Base-by-base conservation (phyloP, 345 rosid genomes). In the Isatis tinctoria region DNA sequence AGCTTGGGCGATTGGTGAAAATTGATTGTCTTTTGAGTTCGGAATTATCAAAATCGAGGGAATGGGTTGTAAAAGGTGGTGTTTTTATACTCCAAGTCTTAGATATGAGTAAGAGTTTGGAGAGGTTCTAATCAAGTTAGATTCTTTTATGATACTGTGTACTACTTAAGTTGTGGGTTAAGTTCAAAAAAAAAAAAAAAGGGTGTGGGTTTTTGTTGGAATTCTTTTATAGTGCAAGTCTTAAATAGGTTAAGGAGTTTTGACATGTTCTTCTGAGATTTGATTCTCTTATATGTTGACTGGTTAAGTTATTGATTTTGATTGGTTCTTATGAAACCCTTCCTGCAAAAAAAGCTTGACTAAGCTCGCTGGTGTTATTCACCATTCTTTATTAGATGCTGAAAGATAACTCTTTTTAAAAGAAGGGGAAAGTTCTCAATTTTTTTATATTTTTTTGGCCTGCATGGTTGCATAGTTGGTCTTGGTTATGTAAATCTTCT, bases 1-100 rank as follows among this genome's bases (percentile, higher is more conserved):
- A 17, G 27, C 20, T 59, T 18, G 44, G 14, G 45, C 1, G 2
- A n/a, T 44, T 45, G 26, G 48, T 7, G 45, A 14, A 9, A 37
- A 60, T 45, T 60, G 53, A 71, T 71, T 5, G 33, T 69, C 13
- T 69, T 69, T 36, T 65, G 43, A 18, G 22, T 52, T 53, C 16
- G 8, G 20, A 43, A 8, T 0, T n/a, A 18, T 44, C 2, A 20
- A 32, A 32, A 5, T 58, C 11, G 8, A 57, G 53, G 4, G 0
- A 18, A 28, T 54, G 18, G 4, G 40, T 69, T 32, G 30, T 43
- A 2, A 53, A 54, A 40, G 10, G 4, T 72, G 3, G 44, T 0
- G 20, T 6, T 41, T 74, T 24, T 20, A 49, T 49, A 7, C 41
- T 67, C 30, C 49, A 57, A 44, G 40, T 73, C 51, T 45, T 49